Conservation (phyloP, 805 yeast species). For the Lipomyces sp. region DNA sequence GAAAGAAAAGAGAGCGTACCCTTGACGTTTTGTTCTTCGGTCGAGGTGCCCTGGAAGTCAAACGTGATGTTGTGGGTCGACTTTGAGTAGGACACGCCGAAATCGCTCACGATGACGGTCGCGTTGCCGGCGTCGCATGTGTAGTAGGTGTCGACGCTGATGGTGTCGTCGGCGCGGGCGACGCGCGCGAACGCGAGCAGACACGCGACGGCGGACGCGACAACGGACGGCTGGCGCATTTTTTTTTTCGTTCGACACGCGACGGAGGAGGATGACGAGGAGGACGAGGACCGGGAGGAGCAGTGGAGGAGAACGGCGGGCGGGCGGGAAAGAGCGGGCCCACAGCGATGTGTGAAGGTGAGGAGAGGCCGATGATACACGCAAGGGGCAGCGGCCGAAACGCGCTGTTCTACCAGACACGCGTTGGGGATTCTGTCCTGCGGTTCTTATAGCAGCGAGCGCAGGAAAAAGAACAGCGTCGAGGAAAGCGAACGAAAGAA, state of each 20-base stretch:
- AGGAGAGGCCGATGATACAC: neutral
- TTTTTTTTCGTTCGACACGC: too few species aligned
- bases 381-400: too few species aligned
- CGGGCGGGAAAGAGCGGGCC: neutral
- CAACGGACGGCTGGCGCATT: neutral
- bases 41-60: constrained; percentile 23
- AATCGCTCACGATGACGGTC: constrained; percentile 11
- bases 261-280: neutral
- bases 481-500: neutral
- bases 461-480: neutral
- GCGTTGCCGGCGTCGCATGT: constrained; percentile 21
- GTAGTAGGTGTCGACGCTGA: constrained; percentile 13
- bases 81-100: constrained; percentile 17
- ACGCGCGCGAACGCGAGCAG: neutral
- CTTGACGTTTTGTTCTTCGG: constrained; percentile 14
- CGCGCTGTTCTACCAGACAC: too few species aligned
- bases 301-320: neutral
- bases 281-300: neutral
- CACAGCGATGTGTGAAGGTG: neutral
- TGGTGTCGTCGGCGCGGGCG: constrained; percentile 18
- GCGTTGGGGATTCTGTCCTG: too few species aligned
- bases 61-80: constrained; percentile 21
- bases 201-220: neutral
- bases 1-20: constrained; percentile 8
- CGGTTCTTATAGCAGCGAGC: too few species aligned